Evolutionary conservation across 2,329 filamentous ascomycete genomes (phyloP), one percentile per base, ranked within the genome.

Genomic region (Decorospora gaudefroyi): DNA sequence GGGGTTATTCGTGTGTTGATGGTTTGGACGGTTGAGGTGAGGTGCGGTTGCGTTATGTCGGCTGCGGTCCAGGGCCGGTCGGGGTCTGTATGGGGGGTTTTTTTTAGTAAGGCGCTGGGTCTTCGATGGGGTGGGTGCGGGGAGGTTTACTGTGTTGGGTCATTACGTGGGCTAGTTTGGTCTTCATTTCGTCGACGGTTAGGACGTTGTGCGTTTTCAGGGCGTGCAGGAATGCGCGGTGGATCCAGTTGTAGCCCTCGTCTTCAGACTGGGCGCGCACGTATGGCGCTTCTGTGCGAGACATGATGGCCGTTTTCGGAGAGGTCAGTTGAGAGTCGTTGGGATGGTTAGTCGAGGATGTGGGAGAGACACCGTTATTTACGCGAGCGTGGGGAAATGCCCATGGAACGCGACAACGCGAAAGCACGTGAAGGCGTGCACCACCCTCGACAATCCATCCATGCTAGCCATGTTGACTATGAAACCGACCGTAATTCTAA

Each of bases 161-260:
- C 56, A 86, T 77, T 41, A 97, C 92, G 21, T 79, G 33, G 9
- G 91, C 89, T 10, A 97, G 77, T 16, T 96, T 75, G 1, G 83
- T 81, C 60, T 83, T 83, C 9, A 85, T 84, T 61, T 95, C 83
- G 39, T 83, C 77, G 51, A 87, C 82, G 0, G 88, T 95, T 69
- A 97, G 78, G 30, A 84, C 83, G 15, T 88, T 87, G 35, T 85
- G 84, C 3, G 88, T 83, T 69, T 96, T 78, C 56, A 99, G 84
- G 34, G 88, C 88, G 72, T 99, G 93, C 0, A 97, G 77, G 64
- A 99, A 96, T 6, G 92, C 91, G 44, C 90, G 86, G 68, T 96
- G 88, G 50, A 78, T 79, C 65, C 95, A 49, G 10, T 53, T 57
- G 34, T 66, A 66, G 16, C 40, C 29, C 13, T 49, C 49, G 4